phyloP scores from a whole-genome alignment of 257 asterid genomes.

The Primulina tabacum region DNA sequence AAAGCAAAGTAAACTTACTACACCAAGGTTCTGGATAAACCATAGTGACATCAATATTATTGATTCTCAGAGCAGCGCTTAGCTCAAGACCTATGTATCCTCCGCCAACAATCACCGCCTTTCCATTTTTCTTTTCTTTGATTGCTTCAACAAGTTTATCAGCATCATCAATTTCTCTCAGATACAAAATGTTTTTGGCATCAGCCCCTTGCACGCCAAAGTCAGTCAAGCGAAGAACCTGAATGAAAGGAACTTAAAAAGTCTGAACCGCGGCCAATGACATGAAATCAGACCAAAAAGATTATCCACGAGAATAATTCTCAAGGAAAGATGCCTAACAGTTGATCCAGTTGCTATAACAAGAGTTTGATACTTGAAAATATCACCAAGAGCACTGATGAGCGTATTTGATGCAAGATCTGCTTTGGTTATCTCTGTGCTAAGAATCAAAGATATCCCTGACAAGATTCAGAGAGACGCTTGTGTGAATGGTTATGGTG shows the following conservation, averaged over 20 bases:
- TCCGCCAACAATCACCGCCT: constrained; percentile 92
- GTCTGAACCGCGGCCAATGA: neutral
- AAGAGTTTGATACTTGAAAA: constrained; percentile 52
- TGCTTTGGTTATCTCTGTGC: constrained; percentile 82
- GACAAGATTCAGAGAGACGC: constrained; percentile 28
- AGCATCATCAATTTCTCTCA: constrained; percentile 88
- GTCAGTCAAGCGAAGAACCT: constrained; percentile 78
- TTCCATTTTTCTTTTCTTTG: constrained; percentile 69
- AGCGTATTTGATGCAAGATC: constrained; percentile 82
- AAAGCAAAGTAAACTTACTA: constrained; percentile 58
- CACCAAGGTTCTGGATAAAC: constrained; percentile 99
- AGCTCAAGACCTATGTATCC: constrained; percentile 97
- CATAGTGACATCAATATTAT: constrained; percentile 74
- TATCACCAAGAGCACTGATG: constrained; percentile 62
- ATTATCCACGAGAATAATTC: neutral
- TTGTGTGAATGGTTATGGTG: constrained; percentile 21
- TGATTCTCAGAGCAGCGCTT: constrained; percentile 79
- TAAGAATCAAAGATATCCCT: constrained; percentile 84
- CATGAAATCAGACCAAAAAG: constrained; percentile 14
- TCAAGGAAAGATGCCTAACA: constrained; percentile 35
- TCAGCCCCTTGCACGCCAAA: constrained; percentile 86
- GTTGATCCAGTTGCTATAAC: constrained; percentile 88
- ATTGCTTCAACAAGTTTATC: constrained; percentile 85
- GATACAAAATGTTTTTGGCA: constrained; percentile 81
- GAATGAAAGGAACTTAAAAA: constrained; percentile 27